Evolutionary conservation across 768 basidiomycete genomes (phyloP).

Genomic region (Mycena indigotica): DNA sequence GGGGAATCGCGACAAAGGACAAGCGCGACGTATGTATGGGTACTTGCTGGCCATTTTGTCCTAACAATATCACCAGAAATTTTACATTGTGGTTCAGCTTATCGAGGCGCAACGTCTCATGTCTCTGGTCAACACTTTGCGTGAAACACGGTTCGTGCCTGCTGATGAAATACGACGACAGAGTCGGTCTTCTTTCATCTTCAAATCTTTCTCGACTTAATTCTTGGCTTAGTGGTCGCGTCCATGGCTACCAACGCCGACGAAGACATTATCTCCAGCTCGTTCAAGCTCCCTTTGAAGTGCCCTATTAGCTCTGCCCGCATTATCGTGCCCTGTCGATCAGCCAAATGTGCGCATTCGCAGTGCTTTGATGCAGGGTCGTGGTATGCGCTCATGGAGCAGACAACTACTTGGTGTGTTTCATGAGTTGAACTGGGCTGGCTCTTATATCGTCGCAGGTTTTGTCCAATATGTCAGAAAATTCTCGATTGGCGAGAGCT

Average conservation of each 20-base stretch:
- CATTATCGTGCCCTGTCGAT: constrained; percentile 62
- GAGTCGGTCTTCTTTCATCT: constrained; percentile 44
- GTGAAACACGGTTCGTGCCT: constrained; percentile 52
- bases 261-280: constrained; percentile 71
- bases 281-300: constrained; percentile 65
- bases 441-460: constrained; percentile 3
- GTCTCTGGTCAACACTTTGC: constrained; percentile 54
- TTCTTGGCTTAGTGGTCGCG: constrained; percentile 39
- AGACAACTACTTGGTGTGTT: constrained; percentile 65
- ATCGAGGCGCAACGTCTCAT: constrained; percentile 59
- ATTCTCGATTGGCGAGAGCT: constrained; percentile 60
- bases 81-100: constrained; percentile 62
- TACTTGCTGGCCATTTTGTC: too few species aligned
- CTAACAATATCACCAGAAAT: too few species aligned
- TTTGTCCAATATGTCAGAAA: constrained; percentile 74
- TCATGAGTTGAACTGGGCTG: neutral
- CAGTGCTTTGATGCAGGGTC: constrained; percentile 76
- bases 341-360: constrained; percentile 61
- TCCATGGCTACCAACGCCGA: constrained; percentile 53
- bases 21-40: constrained; percentile 38
- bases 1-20: too few species aligned
- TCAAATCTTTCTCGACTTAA: neutral
- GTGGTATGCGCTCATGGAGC: constrained; percentile 74
- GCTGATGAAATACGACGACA: constrained; percentile 50
- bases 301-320: constrained; percentile 76